These are phyloP conservation scores for Haemoproteus tartakovskyi DNA, from an alignment of 169 alveolate species.

Conservation along the genomic window DNA sequence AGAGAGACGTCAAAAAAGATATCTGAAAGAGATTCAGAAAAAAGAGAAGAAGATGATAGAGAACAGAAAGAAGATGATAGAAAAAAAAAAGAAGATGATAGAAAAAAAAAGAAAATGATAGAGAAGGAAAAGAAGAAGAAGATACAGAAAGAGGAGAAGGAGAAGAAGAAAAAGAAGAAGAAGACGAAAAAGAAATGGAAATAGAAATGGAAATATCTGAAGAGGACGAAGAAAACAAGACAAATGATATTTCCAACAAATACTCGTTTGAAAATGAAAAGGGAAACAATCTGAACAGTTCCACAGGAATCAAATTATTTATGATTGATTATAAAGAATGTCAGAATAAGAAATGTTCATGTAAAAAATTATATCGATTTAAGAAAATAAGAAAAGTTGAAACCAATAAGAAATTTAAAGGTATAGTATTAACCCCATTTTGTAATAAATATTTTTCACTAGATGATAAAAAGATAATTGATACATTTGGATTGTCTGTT, in stretches of 20 bases:
- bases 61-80: not conserved
- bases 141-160: not conserved
- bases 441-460: constrained; percentile 58
- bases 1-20: too few relatives aligned
- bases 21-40: not conserved
- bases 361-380: constrained; percentile 59
- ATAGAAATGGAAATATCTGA: not conserved
- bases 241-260: too few relatives aligned
- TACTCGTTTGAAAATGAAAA: too few relatives aligned
- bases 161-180: not conserved
- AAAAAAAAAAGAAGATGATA: too few relatives aligned
- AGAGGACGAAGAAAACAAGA: not conserved
- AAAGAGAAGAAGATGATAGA: not conserved
- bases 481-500: constrained; percentile 49
- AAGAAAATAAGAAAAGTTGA: constrained; percentile 58
- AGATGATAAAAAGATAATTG: constrained; percentile 42
- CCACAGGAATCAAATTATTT: constrained; percentile 25
- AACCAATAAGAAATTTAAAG: constrained; percentile 59
- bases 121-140: not conserved
- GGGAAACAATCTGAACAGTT: not conserved
- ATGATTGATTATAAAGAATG: constrained; percentile 66
- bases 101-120: not conserved
- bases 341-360: constrained; percentile 62
- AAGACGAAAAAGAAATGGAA: not conserved
- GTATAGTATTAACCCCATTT: constrained; percentile 65